Percentiles rank a stretch among this genome's conserved stretches.
phyloP scores from a whole-genome alignment of 805 yeast genomes.

The Ogataea nakhonphanomensis region DNA sequence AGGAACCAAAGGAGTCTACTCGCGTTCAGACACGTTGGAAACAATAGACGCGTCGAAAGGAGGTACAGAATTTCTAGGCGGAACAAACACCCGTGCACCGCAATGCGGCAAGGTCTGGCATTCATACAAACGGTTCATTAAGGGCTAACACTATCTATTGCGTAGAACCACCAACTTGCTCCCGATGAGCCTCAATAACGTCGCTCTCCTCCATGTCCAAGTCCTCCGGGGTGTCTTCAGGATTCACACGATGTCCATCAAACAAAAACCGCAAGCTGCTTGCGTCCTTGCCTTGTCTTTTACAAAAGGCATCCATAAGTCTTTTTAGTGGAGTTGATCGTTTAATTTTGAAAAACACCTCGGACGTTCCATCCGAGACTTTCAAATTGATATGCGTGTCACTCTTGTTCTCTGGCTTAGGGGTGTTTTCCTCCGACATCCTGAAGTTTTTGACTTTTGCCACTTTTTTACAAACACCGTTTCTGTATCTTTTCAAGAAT shows the following conservation, averaged over 20 bases:
- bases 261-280: conserved; percentile 81
- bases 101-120: background rate
- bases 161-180: conserved; percentile 70
- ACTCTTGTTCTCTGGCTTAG: conserved; percentile 45
- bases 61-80: background rate
- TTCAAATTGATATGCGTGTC: conserved; percentile 77
- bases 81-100: conserved; percentile 5
- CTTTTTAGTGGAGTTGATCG: conserved; percentile 88
- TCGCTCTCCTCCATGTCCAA: conserved; percentile 95
- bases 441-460: conserved; percentile 1
- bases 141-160: conserved; percentile 1
- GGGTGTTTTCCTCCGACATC: conserved; percentile 32
- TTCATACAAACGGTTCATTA: conserved; percentile 1
- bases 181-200: conserved; percentile 94
- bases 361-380: conserved; percentile 91
- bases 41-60: conserved; percentile 12
- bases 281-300: conserved; percentile 90
- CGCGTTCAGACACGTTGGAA: conserved; percentile 7
- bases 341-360: conserved; percentile 93
- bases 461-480: conserved; percentile 3
- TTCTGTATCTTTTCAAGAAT: background rate
- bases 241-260: conserved; percentile 88
- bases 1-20: conserved; percentile 7
- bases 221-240: conserved; percentile 89
- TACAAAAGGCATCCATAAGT: conserved; percentile 96